These are phyloP conservation scores for Setaria viridis DNA, from an alignment of 202 grass and related monocot species.

Conservation along the genomic window DNA sequence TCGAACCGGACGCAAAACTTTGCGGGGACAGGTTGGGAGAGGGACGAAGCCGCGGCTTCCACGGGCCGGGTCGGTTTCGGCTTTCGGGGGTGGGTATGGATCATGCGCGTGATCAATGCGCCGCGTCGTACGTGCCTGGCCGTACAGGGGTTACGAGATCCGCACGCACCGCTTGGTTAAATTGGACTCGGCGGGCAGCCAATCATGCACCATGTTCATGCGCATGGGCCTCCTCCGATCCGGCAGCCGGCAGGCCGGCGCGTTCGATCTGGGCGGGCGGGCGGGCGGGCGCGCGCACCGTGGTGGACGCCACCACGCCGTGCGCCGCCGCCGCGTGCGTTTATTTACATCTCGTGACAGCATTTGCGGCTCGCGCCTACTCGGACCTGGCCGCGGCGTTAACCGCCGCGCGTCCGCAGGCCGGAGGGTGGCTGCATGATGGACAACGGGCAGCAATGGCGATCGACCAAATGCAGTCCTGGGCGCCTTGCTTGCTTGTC, in stretches of 20 bases:
- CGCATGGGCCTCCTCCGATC: neutral
- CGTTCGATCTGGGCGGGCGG: neutral
- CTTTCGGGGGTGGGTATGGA: conserved; percentile 24
- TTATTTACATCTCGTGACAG: conserved; percentile 53
- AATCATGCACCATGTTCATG: neutral
- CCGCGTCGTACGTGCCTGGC: neutral
- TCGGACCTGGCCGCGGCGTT: neutral
- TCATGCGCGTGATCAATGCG: conserved; percentile 53
- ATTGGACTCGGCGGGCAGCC: neutral
- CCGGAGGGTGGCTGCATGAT: neutral
- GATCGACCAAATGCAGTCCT: no score
- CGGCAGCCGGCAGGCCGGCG: neutral
- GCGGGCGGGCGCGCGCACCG: neutral
- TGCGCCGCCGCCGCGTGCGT: neutral
- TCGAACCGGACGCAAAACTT: no score
- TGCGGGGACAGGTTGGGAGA: no score
- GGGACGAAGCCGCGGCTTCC: neutral
- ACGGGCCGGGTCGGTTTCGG: neutral
- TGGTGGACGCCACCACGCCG: neutral
- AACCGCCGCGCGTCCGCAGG: neutral
- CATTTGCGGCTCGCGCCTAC: conserved; percentile 48
- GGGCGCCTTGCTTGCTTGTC: neutral
- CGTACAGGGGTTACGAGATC: neutral
- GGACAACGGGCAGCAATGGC: no score
- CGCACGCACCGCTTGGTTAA: neutral